Evolutionary conservation across 1,284 basidiomycete species (phyloP).

Genomic region (Phlebopus sp.): DNA sequence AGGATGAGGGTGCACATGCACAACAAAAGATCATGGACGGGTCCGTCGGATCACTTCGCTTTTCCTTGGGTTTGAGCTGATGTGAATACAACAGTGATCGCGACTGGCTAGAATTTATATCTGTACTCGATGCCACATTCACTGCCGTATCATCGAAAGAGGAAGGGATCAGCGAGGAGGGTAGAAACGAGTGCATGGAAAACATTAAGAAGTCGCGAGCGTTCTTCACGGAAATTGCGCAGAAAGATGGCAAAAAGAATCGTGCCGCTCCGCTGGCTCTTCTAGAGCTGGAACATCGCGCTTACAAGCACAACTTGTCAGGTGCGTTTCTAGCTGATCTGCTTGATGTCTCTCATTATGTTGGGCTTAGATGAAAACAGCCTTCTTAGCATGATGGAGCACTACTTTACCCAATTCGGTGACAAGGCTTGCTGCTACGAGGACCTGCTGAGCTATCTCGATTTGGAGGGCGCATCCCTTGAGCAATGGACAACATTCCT

Average conservation of each 20-base stretch:
- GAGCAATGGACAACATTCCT: constrained; percentile 57
- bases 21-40: constrained; percentile 54
- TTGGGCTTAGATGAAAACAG: constrained; percentile 39
- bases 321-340: constrained; percentile 34
- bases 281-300: constrained; percentile 67
- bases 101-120: constrained; percentile 82
- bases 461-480: constrained; percentile 45
- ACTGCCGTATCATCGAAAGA: constrained; percentile 34
- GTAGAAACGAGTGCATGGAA: constrained; percentile 32
- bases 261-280: constrained; percentile 69
- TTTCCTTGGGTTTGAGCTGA: constrained; percentile 11
- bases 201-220: constrained; percentile 45
- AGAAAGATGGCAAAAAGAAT: constrained; percentile 64
- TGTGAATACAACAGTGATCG: constrained; percentile 53
- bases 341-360: constrained; percentile 1
- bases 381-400: constrained; percentile 48
- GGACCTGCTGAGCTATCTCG: constrained; percentile 70
- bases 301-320: constrained; percentile 45
- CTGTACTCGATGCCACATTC: constrained; percentile 68
- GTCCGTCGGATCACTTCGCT: constrained; percentile 33
- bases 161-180: constrained; percentile 27
- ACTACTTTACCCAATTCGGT: constrained; percentile 72
- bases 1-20: constrained; percentile 60
- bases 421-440: constrained; percentile 85
- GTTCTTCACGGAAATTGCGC: constrained; percentile 55